These are phyloP conservation scores for Conidiobolus incongruus DNA, from an alignment of 371 early-diverging fungal species.

Conservation along the genomic window DNA sequence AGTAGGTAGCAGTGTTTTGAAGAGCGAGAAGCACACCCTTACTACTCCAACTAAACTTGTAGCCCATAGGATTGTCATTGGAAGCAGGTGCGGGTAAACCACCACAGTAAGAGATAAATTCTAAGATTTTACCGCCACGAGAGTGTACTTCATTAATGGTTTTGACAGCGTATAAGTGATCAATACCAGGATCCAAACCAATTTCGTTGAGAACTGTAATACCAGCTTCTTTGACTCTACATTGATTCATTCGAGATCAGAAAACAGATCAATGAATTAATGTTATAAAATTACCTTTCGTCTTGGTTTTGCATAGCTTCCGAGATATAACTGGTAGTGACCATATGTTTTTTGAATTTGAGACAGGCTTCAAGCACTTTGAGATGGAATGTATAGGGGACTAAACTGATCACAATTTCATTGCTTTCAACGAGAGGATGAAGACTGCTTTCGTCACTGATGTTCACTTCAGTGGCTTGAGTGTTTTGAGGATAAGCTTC, in stretches of 20 bases:
- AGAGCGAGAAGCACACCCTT: constrained; percentile 69
- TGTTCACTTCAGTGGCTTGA: constrained; percentile 21
- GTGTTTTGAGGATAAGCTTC: constrained; percentile 29
- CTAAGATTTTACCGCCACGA: constrained; percentile 40
- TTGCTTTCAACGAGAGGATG: constrained; percentile 38
- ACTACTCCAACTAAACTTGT: constrained; percentile 81
- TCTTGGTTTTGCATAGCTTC: constrained; percentile 66
- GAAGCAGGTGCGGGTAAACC: constrained; percentile 79
- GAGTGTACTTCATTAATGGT: constrained; percentile 69
- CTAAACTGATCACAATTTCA: constrained; percentile 83
- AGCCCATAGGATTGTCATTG: constrained; percentile 65
- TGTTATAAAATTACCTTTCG: constrained; percentile 19
- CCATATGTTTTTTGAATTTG: constrained; percentile 72
- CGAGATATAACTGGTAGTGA: constrained; percentile 90
- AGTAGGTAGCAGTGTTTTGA: constrained; percentile 57
- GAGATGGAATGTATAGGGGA: constrained; percentile 82
- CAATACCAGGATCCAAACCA: constrained; percentile 94
- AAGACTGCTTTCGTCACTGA: constrained; percentile 20
- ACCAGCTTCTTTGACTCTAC: constrained; percentile 56
- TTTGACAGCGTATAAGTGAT: constrained; percentile 93
- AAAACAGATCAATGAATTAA: neutral
- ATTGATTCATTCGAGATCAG: too few relatives aligned
- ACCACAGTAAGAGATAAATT: constrained; percentile 77
- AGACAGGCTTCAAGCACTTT: constrained; percentile 62
- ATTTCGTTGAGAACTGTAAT: constrained; percentile 89